Conservation (phyloP, 164 flowering plant genomes). For the Stephania japonica region DNA sequence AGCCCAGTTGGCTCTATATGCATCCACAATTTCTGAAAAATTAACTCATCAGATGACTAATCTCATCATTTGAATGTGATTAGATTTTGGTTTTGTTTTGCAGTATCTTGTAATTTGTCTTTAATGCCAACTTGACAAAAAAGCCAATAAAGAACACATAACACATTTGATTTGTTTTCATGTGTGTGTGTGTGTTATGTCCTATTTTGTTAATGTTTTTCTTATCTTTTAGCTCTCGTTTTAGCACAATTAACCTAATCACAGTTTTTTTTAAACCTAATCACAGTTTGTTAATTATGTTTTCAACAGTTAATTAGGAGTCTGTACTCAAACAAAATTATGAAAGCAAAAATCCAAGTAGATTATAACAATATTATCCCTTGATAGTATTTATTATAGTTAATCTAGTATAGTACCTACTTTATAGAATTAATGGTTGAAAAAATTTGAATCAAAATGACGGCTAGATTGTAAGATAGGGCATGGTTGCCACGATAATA, state of each 20-base stretch:
- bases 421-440: too few relatives aligned
- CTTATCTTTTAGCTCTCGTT: neutral
- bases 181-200: too few relatives aligned
- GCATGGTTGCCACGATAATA: too few relatives aligned
- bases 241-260: neutral
- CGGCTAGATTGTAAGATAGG: too few relatives aligned
- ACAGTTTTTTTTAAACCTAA: neutral
- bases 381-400: too few relatives aligned
- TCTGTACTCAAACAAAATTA: neutral
- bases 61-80: slow-evolving; percentile 4
- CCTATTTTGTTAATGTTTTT: neutral
- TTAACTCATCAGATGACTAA: neutral
- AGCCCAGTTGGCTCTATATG: neutral
- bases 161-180: neutral
- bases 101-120: slow-evolving; percentile 13
- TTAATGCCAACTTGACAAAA: slow-evolving; percentile 12
- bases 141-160: neutral
- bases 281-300: neutral
- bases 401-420: too few relatives aligned
- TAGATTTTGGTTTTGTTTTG: slow-evolving; percentile 4
- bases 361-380: neutral
- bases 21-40: neutral
- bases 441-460: too few relatives aligned
- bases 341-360: neutral
- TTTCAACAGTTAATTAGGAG: neutral